Evolutionary conservation across 306 rosid species (phyloP).

Genomic region (Rosa rugosa): DNA sequence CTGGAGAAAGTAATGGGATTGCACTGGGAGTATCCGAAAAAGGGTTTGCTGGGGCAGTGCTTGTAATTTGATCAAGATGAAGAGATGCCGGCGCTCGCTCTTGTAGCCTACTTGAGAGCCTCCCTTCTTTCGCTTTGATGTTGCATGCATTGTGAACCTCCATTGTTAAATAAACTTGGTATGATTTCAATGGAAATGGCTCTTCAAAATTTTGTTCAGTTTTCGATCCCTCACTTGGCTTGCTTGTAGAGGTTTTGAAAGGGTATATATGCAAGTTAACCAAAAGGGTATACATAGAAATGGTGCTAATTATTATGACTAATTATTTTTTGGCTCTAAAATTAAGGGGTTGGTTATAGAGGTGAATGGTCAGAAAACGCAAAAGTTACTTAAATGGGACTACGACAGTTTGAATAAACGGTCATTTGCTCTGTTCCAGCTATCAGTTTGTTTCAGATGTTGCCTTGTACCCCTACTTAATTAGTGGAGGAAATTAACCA

Average conservation of each 20-base stretch:
- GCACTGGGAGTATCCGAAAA: slow-evolving; percentile 42
- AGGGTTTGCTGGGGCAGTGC: slow-evolving; percentile 21
- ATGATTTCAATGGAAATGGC: neutral
- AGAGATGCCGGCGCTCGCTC: slow-evolving; percentile 63
- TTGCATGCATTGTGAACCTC: neutral
- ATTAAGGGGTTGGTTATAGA: slow-evolving; percentile 23
- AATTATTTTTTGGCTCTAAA: slow-evolving; percentile 6
- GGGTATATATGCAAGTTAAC: neutral
- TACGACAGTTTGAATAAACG: slow-evolving; percentile 9
- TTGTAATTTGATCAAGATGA: slow-evolving; percentile 37
- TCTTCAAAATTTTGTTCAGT: neutral
- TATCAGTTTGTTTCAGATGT: neutral
- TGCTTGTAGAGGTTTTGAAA: neutral
- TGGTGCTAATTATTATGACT: slow-evolving; percentile 10
- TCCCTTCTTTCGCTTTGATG: slow-evolving; percentile 10
- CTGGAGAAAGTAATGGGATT: slow-evolving; percentile 71
- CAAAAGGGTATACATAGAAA: slow-evolving; percentile 5
- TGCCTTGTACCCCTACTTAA: neutral
- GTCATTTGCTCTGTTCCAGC: slow-evolving; percentile 2
- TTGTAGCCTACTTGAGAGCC: slow-evolving; percentile 59
- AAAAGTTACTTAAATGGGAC: slow-evolving; percentile 1
- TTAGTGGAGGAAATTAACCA: slow-evolving; percentile 5
- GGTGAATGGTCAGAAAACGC: neutral
- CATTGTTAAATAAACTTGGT: neutral
- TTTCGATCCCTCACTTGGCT: neutral